These are phyloP conservation scores for Phlebiopsis flavidoalba DNA, from an alignment of 768 basidiomycete genomes.

Conservation along the genomic window DNA sequence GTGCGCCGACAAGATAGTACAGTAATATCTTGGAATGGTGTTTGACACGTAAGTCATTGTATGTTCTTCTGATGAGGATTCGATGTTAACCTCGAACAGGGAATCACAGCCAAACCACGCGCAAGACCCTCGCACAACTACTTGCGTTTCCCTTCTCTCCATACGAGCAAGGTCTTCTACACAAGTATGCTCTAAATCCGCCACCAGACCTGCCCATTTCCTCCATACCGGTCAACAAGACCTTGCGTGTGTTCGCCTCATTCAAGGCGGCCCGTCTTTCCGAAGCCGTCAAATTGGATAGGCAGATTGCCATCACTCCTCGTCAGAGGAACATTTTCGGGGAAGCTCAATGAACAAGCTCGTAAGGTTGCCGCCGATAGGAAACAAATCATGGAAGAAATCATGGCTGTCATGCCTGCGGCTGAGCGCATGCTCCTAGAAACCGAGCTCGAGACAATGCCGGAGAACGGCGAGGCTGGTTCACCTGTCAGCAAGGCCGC, in stretches of 20 bases:
- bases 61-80: background rate
- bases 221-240: conserved; percentile 59
- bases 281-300: conserved; percentile 74
- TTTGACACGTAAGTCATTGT: conserved; percentile 54
- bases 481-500: background rate
- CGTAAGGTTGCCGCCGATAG: conserved; percentile 44
- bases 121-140: conserved; percentile 54
- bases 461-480: background rate
- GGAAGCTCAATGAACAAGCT: conserved; percentile 7
- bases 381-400: conserved; percentile 63
- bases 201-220: conserved; percentile 40
- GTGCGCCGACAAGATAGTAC: conserved; percentile 50
- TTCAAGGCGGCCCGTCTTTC: conserved; percentile 66
- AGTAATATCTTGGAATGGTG: conserved; percentile 64
- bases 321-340: conserved; percentile 23
- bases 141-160: conserved; percentile 60
- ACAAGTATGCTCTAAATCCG: conserved; percentile 53
- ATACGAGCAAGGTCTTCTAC: conserved; percentile 58
- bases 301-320: conserved; percentile 40
- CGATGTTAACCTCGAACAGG: background rate
- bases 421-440: conserved; percentile 64
- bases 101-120: conserved; percentile 50
- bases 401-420: conserved; percentile 57
- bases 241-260: conserved; percentile 71
- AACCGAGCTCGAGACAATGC: conserved; percentile 42